phyloP scores from a whole-genome alignment of 371 early-diverging fungal species.

The Circinella minor region DNA sequence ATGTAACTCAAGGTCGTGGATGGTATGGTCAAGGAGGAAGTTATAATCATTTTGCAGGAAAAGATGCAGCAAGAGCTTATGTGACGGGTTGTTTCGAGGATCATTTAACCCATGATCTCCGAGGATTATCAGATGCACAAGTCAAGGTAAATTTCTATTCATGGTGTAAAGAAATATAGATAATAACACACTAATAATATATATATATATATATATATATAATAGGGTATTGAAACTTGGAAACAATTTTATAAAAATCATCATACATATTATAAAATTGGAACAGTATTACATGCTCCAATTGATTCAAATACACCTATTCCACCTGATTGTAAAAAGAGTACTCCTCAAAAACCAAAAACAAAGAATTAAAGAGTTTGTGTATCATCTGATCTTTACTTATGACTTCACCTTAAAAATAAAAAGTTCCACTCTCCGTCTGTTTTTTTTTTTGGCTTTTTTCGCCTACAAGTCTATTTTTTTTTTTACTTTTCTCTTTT shows the following conservation, averaged over 20 bases:
- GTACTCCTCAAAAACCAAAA: conserved; percentile 40
- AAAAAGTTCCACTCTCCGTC: no score
- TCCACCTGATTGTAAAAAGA: conserved; percentile 60
- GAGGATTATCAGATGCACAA: conserved; percentile 78
- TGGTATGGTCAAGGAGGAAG: conserved; percentile 86
- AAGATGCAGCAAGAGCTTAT: conserved; percentile 92
- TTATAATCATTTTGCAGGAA: conserved; percentile 91
- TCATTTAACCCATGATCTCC: conserved; percentile 91
- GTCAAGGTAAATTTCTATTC: conserved; percentile 68
- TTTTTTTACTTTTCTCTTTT: no score
- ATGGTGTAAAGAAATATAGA: no score
- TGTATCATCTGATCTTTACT: no score
- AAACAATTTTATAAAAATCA: conserved; percentile 84
- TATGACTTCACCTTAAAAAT: neutral
- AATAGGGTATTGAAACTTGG: conserved; percentile 83
- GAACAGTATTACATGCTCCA: conserved; percentile 77
- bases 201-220: neutral
- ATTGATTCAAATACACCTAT: conserved; percentile 83
- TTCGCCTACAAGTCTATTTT: neutral
- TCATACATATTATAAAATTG: conserved; percentile 86
- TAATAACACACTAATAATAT: no score
- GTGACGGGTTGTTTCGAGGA: conserved; percentile 93
- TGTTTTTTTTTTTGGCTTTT: no score
- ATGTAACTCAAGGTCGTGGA: conserved; percentile 72
- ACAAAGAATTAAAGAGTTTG: neutral